phyloP scores from a whole-genome alignment of 176 grass and related monocot genomes.

The Oryza brachyantha region DNA sequence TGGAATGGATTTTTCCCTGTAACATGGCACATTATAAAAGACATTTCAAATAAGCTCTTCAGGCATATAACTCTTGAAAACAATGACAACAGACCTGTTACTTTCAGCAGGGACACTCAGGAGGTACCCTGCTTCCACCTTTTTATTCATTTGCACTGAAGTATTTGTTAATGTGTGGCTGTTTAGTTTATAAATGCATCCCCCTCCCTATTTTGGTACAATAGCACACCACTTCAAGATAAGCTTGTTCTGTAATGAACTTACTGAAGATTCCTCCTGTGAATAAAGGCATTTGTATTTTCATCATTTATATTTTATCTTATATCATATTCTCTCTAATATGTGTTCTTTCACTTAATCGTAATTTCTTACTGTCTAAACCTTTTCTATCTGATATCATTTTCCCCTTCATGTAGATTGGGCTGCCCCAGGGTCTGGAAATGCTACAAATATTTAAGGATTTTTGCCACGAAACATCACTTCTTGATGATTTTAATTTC shows the following conservation, averaged over 20 bases:
- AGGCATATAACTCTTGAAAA: conserved; percentile 88
- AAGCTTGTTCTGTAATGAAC: conserved; percentile 1
- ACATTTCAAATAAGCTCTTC: conserved; percentile 70
- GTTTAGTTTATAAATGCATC: background rate
- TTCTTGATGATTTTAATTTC: conserved; percentile 69
- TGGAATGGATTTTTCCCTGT: conserved; percentile 91
- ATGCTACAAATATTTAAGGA: conserved; percentile 76
- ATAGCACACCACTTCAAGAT: background rate
- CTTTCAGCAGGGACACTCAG: conserved; percentile 84
- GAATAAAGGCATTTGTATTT: background rate
- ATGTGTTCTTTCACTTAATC: background rate
- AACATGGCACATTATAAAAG: conserved; percentile 79
- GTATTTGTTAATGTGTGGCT: background rate
- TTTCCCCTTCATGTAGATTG: conserved; percentile 46
- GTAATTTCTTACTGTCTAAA: background rate
- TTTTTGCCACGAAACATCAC: conserved; percentile 37
- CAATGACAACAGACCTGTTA: conserved; percentile 64
- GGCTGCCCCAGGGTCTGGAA: conserved; percentile 67
- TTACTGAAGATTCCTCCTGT: background rate
- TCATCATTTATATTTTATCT: background rate
- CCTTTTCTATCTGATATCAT: background rate
- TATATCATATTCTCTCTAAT: conserved; percentile 2
- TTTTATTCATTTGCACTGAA: background rate
- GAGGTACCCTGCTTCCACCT: conserved; percentile 52
- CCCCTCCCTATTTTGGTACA: background rate